phyloP scores from a whole-genome alignment of 805 yeast genomes.

The Nakazawaea holstii region DNA sequence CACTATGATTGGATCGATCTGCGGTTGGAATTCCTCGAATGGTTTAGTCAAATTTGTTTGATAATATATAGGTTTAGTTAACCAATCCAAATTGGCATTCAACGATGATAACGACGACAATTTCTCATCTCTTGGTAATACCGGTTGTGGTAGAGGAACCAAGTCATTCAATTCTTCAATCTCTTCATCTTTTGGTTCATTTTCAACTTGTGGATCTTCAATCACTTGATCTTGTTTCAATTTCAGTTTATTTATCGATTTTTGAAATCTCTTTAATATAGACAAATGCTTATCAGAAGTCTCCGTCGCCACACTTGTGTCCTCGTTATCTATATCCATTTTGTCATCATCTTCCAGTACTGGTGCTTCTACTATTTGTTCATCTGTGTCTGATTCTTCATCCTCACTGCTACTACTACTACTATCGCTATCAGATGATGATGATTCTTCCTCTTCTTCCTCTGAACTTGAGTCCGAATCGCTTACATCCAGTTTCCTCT shows the following conservation, averaged over 20 bases:
- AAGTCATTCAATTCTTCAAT: constrained; percentile 34
- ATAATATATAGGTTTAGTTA: constrained; percentile 56
- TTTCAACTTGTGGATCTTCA: not conserved
- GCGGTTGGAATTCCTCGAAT: constrained; percentile 41
- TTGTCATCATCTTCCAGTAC: not conserved
- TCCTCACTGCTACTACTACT: not conserved
- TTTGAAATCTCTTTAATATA: constrained; percentile 48
- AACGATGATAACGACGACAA: constrained; percentile 27
- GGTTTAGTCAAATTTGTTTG: constrained; percentile 39
- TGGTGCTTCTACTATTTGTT: not conserved
- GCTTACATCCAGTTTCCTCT: constrained; percentile 10
- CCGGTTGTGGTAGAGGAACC: constrained; percentile 85
- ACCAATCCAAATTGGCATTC: constrained; percentile 54
- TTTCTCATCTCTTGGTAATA: constrained; percentile 46
- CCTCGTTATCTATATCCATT: constrained; percentile 16
- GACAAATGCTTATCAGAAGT: constrained; percentile 37
- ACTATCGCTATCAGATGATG: not conserved
- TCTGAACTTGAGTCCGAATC: constrained; percentile 5
- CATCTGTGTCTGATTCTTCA: constrained; percentile 1
- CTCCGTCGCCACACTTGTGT: constrained; percentile 10
- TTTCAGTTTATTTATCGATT: constrained; percentile 27
- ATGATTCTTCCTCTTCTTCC: constrained; percentile 11
- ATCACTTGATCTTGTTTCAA: constrained; percentile 7
- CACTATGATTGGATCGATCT: constrained; percentile 35
- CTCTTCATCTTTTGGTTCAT: constrained; percentile 16